Evolutionary conservation across 225 moss, liverwort and hornwort species (phyloP), one percentile per base, ranked within the genome.

Genomic region (Lunularia cruciata): DNA sequence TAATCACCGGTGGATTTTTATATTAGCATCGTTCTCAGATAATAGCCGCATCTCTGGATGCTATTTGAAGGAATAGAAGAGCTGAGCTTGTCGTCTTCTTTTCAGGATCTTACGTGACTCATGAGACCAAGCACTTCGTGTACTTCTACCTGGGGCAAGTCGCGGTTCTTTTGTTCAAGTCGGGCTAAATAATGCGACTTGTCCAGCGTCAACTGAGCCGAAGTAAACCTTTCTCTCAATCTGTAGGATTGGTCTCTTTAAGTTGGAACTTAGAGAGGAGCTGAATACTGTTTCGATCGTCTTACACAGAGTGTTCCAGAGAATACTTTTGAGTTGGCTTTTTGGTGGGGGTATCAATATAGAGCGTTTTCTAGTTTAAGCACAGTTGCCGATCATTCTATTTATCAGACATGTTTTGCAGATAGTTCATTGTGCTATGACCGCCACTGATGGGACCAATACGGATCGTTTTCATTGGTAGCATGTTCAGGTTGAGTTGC

Each of bases 131-230:
- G 82, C 95, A 96, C 74, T 96, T 96, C 65, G 92, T 96, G 39
- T 96, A 96, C 67, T 92, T 96, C 82, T 96, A 96, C 77, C 84
- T 96, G 35, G 95, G 95, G 70, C 92, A 96, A 87, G 92, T 96
- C 64, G 92, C 95, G 7, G 95, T 96, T 53, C 88, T 96, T 42
- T 74, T 96, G 67, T 96, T 96, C 72, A 96, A 96, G 78, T 96
- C 92, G 62, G 71, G 75, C 60, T 79, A 62, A 56, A 47, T 35
- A 57, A 37, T 31, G 60, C 15, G 33, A 9, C 64, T 40, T 62
- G 28, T 47, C 43, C 54, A 37, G 26, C 51, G 13, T 67, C 66
- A 49, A 22, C 65, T 66, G 30, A 34, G 59, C 39, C 51, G 49
- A 60, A 52, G 51, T 20, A 47, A 57, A 63, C 37, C 63, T 70